A percentile compares a stretch with the other conserved stretches of the same genome.
phyloP scores from a whole-genome alignment of 2,329 filamentous ascomycete genomes.

The Scytalidium lignicola region DNA sequence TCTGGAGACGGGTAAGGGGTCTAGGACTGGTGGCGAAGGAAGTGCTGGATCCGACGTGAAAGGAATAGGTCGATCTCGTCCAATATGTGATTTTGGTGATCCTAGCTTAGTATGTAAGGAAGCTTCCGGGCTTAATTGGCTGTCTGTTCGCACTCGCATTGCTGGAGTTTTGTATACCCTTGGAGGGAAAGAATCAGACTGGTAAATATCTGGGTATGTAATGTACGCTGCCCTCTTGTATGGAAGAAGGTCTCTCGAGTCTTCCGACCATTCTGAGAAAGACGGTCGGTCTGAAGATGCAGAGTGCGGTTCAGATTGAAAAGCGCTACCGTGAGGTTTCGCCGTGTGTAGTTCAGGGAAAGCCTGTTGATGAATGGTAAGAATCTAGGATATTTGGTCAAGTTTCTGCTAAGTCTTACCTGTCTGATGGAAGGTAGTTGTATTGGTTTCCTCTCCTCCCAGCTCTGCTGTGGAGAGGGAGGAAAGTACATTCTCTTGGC shows the following conservation, averaged over 20 bases:
- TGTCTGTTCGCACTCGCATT: background rate
- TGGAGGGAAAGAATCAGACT: background rate
- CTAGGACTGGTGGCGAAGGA: conserved; percentile 5
- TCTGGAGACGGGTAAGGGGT: conserved; percentile 3
- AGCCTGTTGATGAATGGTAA: conserved; percentile 7
- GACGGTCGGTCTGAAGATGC: conserved; percentile 1
- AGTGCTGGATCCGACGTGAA: conserved; percentile 5
- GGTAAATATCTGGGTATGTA: background rate
- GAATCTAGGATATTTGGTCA: background rate
- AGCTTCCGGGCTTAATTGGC: background rate
- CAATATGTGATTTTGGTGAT: conserved; percentile 8
- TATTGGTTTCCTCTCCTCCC: background rate
- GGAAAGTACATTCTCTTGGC: background rate
- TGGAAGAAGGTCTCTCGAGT: conserved; percentile 1
- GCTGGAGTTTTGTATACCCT: background rate
- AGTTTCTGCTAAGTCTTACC: conserved; percentile 4
- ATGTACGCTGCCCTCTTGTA: conserved; percentile 8
- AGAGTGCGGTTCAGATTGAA: conserved; percentile 5
- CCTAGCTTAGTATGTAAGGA: background rate
- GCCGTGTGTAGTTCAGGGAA: conserved; percentile 10
- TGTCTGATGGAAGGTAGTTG: conserved; percentile 17
- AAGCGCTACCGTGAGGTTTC: conserved; percentile 6
- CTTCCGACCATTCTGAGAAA: background rate
- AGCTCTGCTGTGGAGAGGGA: background rate
- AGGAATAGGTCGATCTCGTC: conserved; percentile 11